Conservation (phyloP, 768 basidiomycete genomes). For the Dioszegia aurantiaca region DNA sequence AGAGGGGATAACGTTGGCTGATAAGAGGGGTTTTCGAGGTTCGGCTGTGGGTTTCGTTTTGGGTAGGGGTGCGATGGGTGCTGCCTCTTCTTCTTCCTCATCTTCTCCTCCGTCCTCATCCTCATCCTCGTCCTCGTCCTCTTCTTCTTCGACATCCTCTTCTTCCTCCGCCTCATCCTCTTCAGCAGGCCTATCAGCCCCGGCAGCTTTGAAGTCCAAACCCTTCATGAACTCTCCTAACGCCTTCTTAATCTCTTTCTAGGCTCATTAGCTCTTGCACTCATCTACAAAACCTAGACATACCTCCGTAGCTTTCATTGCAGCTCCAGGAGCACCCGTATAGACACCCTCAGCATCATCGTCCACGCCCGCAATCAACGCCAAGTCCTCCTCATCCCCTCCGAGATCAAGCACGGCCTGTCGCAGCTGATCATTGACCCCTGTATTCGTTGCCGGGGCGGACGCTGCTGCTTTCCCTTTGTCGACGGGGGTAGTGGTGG, state of each 20-base stretch:
- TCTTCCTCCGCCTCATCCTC: conserved; percentile 29
- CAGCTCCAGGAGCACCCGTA: conserved; percentile 4
- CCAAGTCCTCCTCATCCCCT: conserved; percentile 50
- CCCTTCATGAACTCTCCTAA: conserved; percentile 50
- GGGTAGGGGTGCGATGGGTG: neutral
- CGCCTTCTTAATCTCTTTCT: conserved; percentile 45
- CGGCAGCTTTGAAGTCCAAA: conserved; percentile 37
- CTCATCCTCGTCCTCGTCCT: conserved; percentile 38
- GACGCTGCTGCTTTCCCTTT: conserved; percentile 17
- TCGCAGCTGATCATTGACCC: conserved; percentile 31
- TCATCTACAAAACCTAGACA: neutral
- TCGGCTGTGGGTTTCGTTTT: neutral
- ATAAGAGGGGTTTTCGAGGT: neutral
- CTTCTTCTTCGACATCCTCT: conserved; percentile 57
- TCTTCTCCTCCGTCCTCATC: conserved; percentile 28
- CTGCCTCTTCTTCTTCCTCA: conserved; percentile 31
- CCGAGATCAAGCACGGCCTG: conserved; percentile 49
- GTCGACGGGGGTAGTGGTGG: neutral
- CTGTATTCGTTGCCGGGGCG: neutral
- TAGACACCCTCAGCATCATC: conserved; percentile 36
- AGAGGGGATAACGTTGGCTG: neutral
- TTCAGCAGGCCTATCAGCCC: conserved; percentile 17
- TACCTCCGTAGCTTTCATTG: conserved; percentile 33
- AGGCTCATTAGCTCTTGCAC: neutral
- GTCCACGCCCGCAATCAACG: conserved; percentile 45